These are phyloP conservation scores for Rhododendron mucronatum DNA, from an alignment of 148 eudicot species.

Conservation along the genomic window DNA sequence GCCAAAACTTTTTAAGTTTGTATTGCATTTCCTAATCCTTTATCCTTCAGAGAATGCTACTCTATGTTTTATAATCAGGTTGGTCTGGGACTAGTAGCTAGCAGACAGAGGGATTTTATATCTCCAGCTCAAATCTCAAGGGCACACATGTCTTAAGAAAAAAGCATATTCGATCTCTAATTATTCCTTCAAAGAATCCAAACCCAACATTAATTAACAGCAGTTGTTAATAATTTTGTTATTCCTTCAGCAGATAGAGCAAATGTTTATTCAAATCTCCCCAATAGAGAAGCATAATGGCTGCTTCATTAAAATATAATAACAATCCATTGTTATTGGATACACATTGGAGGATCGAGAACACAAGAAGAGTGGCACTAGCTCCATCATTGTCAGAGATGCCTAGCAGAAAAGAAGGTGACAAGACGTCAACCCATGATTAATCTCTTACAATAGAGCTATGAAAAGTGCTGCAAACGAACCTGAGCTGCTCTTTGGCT, in stretches of 20 bases:
- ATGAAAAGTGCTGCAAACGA: too few species aligned
- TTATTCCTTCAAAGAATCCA: constrained; percentile 9
- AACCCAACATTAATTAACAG: not conserved
- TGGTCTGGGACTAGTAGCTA: constrained; percentile 14
- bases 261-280: not conserved
- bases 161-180: not conserved
- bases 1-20: not conserved
- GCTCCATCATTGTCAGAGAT: not conserved
- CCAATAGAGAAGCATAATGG: constrained; percentile 4
- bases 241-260: not conserved
- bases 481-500: too few species aligned
- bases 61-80: not conserved
- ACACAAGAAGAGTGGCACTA: not conserved
- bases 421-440: not conserved
- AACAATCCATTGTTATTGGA: not conserved
- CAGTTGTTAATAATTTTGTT: not conserved
- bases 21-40: not conserved
- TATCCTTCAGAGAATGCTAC: not conserved
- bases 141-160: not conserved
- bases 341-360: not conserved
- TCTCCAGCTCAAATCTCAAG: constrained; percentile 8
- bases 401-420: not conserved
- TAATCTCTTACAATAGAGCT: not conserved
- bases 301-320: not conserved
- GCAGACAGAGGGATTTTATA: constrained; percentile 10